Conservation (phyloP, 2,329 filamentous ascomycete species). For the Pseudocercospora crystallina region DNA sequence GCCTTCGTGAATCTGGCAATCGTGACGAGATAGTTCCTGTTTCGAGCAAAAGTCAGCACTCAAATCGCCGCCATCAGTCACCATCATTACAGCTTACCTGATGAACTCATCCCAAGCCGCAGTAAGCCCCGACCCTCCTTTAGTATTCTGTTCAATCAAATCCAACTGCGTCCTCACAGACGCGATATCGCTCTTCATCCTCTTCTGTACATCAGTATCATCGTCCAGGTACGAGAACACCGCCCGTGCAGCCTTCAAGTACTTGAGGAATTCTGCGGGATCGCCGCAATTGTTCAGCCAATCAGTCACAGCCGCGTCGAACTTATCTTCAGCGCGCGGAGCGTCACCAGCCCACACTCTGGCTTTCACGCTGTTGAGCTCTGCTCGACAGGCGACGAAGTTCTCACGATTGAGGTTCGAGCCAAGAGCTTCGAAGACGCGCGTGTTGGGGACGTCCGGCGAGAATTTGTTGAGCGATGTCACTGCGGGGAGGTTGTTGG, state of each 20-base stretch:
- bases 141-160: neutral
- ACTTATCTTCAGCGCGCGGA: no score
- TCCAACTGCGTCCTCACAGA: neutral
- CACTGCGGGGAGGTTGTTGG: no score
- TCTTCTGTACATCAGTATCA: no score
- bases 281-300: slow-evolving; percentile 1
- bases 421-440: slow-evolving; percentile 1
- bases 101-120: slow-evolving; percentile 3
- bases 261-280: slow-evolving; percentile 3
- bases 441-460: neutral
- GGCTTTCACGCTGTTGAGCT: slow-evolving; percentile 1
- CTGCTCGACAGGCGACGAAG: neutral
- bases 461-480: no score
- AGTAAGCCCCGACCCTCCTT: neutral
- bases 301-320: neutral
- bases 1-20: no score
- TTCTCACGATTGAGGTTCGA: slow-evolving; percentile 1
- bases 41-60: no score
- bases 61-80: no score
- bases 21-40: no score
- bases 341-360: neutral
- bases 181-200: neutral
- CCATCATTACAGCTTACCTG: no score
- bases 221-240: neutral
- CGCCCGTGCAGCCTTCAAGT: neutral